Evolutionary conservation across 2,329 filamentous ascomycete genomes (phyloP), one percentile per base, ranked within the genome.

Genomic region (Monilinia fructicola): DNA sequence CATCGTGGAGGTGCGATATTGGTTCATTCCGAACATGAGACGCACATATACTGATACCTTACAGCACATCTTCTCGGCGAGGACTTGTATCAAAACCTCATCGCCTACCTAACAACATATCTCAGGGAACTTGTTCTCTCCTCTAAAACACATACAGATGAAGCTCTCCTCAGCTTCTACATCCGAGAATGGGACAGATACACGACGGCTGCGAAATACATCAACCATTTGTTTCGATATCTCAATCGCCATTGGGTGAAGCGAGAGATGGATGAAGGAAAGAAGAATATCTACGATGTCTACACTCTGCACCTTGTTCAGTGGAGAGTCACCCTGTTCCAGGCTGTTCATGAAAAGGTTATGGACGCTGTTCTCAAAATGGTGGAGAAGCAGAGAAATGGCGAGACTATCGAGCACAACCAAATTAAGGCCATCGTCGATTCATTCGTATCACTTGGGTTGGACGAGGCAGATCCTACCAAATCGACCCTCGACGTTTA

Each of bases 161-260:
- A 99, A 79, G 92, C 93, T 1, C 84, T 99, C 12, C 85, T 99
- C 38, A 84, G 85, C 26, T 98, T 94, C 79, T 99, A 99, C 78
- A 99, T 98, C 78, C 88, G 90, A 76, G 93, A 99, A 83, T 99
- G 95, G 95, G 88, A 90, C 72, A 87, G 95, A 69, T 99, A 97
- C 80, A 99, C 95, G 2, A 92, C 91, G 18, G 94, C 95, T 1
- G 95, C 93, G 68, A 96, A 96, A 79, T 99, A 96, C 80, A 95
- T 97, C 77, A 96, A 99, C 79, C 94, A 99, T 77, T 82, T 99
- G 10, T 99, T 99, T 82, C 84, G 90, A 64, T 99, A 99, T 76
- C 86, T 99, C 35, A 99, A 99, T 76, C 87, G 95, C 40, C 95
- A 99, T 79, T 99, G 96, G 95, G 95, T 99, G 2, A 99, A 97